Percentiles rank a stretch among this genome's conserved stretches.
Conservation (phyloP, 352 stramenopile genomes). For the Globisporangium heterothallicum region DNA sequence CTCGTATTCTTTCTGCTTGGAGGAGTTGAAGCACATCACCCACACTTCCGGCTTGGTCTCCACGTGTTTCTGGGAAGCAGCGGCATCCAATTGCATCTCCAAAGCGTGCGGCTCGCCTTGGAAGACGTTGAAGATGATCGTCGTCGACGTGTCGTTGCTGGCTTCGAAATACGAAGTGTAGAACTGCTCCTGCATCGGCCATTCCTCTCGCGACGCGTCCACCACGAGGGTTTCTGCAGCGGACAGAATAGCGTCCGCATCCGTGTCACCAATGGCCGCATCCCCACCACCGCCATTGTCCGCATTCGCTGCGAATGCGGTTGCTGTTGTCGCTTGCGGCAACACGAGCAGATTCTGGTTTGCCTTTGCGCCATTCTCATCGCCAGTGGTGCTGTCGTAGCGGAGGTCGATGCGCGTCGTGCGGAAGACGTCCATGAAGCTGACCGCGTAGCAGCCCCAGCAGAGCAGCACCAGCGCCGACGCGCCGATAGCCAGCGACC, state of each 20-base stretch:
- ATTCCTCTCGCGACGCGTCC: conserved; percentile 4
- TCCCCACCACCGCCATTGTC: not conserved
- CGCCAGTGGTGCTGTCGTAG: not conserved
- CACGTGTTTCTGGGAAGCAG: conserved; percentile 30
- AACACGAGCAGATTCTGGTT: conserved; percentile 9
- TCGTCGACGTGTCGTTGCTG: conserved; percentile 43
- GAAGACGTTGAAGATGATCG: conserved; percentile 74
- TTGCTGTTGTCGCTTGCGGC: too few relatives aligned
- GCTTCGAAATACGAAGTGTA: conserved; percentile 29
- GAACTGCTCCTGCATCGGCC: conserved; percentile 41
- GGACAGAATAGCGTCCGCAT: not conserved
- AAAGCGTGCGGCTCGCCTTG: conserved; percentile 42
- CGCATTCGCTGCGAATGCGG: not conserved
- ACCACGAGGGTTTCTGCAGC: not conserved
- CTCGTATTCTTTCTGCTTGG: conserved; percentile 34
- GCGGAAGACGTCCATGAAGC: not conserved
- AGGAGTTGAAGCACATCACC: conserved; percentile 62
- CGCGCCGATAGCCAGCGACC: not conserved
- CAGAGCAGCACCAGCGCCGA: not conserved
- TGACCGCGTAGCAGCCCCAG: not conserved
- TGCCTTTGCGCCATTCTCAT: too few relatives aligned
- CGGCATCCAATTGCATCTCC: conserved; percentile 34
- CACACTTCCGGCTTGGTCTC: conserved; percentile 33
- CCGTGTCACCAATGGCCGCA: not conserved
- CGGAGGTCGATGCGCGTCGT: not conserved